phyloP scores from a whole-genome alignment of 2,329 filamentous ascomycete species.

The Colletotrichum sublineola region DNA sequence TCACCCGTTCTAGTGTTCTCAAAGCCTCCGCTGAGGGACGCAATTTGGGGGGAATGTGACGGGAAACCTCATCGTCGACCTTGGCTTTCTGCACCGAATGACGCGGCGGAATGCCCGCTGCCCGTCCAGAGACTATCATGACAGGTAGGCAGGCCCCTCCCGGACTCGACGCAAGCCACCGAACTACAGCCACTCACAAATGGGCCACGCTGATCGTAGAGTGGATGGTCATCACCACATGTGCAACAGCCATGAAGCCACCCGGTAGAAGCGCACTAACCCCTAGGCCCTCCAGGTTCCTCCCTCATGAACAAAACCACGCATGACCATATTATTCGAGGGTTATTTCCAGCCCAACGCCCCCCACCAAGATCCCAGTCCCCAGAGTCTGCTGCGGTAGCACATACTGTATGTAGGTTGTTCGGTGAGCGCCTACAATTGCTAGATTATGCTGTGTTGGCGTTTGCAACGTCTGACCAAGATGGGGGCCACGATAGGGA shows the following conservation, averaged over 20 bases:
- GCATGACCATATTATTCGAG: conserved; percentile 15
- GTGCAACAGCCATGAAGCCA: conserved; percentile 8
- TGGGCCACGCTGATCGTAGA: neutral
- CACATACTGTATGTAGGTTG: neutral
- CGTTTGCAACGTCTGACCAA: neutral
- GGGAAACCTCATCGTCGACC: conserved; percentile 27
- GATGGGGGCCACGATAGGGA: neutral
- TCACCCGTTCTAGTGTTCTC: neutral
- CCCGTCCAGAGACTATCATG: neutral
- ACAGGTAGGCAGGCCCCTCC: conserved; percentile 7
- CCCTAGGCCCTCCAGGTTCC: neutral
- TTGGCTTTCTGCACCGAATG: conserved; percentile 16
- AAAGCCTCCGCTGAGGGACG: neutral
- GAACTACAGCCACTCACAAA: conserved; percentile 7
- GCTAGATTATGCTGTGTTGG: neutral
- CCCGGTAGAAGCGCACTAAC: conserved; percentile 5
- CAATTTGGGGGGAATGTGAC: conserved; percentile 2
- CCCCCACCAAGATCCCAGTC: neutral
- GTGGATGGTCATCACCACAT: conserved; percentile 13
- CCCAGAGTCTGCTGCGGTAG: neutral
- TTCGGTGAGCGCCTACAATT: neutral
- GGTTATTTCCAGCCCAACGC: conserved; percentile 14
- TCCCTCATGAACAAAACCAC: conserved; percentile 12
- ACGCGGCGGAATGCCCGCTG: conserved; percentile 8
- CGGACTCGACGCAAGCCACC: neutral